These are phyloP conservation scores for Trichothecium roseum DNA, from an alignment of 2,329 filamentous ascomycete genomes.

Conservation along the genomic window DNA sequence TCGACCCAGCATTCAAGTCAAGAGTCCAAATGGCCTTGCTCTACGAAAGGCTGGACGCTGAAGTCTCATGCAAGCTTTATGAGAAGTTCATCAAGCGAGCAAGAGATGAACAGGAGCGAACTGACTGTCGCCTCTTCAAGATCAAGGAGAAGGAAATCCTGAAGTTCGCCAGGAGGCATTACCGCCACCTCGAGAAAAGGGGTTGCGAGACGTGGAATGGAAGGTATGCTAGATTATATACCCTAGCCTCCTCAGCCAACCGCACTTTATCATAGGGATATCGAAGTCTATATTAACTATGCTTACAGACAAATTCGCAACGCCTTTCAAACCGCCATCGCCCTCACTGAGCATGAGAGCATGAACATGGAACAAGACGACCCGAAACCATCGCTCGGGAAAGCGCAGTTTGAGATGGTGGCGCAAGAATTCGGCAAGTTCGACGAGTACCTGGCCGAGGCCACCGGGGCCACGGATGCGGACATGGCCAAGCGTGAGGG, in stretches of 20 bases:
- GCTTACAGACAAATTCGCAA: conserved; percentile 13
- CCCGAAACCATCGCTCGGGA: conserved; percentile 3
- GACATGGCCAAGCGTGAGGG: too few species aligned
- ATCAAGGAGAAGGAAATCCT: conserved; percentile 5
- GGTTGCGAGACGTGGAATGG: conserved; percentile 10
- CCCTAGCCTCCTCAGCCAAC: not conserved
- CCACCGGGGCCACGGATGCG: too few species aligned
- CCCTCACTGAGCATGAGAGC: conserved; percentile 8
- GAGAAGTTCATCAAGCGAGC: conserved; percentile 5
- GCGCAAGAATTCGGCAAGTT: conserved; percentile 5
- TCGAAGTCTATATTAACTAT: not conserved
- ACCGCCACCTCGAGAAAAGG: conserved; percentile 2
- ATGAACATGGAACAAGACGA: not conserved
- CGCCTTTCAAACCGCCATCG: conserved; percentile 13
- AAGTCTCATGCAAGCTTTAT: conserved; percentile 8
- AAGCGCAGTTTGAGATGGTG: conserved; percentile 5
- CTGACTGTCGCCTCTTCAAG: not conserved
- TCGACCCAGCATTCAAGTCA: conserved; percentile 32
- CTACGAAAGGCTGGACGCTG: conserved; percentile 32
- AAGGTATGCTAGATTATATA: conserved; percentile 1
- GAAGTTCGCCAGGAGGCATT: conserved; percentile 4
- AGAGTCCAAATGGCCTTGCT: conserved; percentile 35
- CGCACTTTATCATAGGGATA: not conserved
- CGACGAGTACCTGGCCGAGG: conserved; percentile 7
- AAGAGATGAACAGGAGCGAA: conserved; percentile 3